Conservation (phyloP, 805 yeast genomes). For the Ogataea ramenticola region DNA sequence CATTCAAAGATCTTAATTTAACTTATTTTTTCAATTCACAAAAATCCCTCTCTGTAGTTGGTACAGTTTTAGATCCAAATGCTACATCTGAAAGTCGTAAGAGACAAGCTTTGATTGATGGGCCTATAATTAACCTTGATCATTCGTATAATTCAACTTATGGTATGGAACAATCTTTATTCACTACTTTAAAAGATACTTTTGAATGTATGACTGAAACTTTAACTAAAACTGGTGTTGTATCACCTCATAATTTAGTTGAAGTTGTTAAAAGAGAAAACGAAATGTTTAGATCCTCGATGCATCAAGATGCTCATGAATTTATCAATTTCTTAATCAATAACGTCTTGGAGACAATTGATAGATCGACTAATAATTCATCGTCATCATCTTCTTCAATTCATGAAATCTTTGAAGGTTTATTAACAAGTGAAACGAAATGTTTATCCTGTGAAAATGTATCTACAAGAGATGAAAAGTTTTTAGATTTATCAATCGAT, state of each 20-base stretch:
- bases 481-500: slow-evolving; percentile 82
- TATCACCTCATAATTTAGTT: slow-evolving; percentile 71
- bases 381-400: slow-evolving; percentile 24
- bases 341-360: slow-evolving; percentile 49
- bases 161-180: slow-evolving; percentile 41
- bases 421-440: slow-evolving; percentile 77
- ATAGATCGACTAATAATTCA: slow-evolving; percentile 8
- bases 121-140: slow-evolving; percentile 82
- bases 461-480: slow-evolving; percentile 76
- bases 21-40: slow-evolving; percentile 34
- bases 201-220: slow-evolving; percentile 80
- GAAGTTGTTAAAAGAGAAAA: slow-evolving; percentile 75
- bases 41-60: slow-evolving; percentile 38
- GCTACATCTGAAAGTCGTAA: slow-evolving; percentile 67
- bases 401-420: slow-evolving; percentile 75
- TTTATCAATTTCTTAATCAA: slow-evolving; percentile 83
- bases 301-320: slow-evolving; percentile 99
- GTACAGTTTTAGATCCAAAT: slow-evolving; percentile 30
- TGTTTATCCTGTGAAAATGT: slow-evolving; percentile 85
- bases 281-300: slow-evolving; percentile 75
- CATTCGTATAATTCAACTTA: slow-evolving; percentile 49
- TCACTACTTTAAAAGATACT: slow-evolving; percentile 70
- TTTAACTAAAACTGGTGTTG: slow-evolving; percentile 65
- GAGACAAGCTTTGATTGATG: slow-evolving; percentile 65
- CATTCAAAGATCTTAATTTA: slow-evolving; percentile 26